A percentile compares a stretch with the other conserved stretches of the same genome.
phyloP scores from a whole-genome alignment of 2,329 filamentous ascomycete genomes.

The Cytospora leucostoma region DNA sequence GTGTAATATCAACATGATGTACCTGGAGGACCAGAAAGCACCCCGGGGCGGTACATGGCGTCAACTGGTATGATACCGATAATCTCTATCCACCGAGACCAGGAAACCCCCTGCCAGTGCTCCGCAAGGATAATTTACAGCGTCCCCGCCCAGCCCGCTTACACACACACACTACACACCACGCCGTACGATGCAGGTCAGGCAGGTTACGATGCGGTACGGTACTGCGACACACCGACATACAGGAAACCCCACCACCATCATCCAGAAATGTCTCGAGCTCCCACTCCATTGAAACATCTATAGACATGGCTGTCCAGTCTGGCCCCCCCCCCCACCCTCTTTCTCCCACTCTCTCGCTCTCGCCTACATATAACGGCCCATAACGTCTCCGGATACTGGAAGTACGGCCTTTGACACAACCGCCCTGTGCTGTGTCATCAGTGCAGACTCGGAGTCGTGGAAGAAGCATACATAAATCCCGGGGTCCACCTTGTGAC shows the following conservation, averaged over 20 bases:
- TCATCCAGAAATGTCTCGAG: constrained; percentile 18
- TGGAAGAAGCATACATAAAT: not conserved
- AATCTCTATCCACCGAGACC: not conserved
- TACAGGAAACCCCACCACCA: constrained; percentile 20
- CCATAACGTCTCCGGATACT: constrained; percentile 8
- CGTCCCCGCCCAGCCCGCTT: not conserved
- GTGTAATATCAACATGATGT: too few relatives aligned
- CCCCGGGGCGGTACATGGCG: not conserved
- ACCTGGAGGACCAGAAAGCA: not conserved
- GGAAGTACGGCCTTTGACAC: constrained; percentile 21
- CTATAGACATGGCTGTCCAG: constrained; percentile 20
- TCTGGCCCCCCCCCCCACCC: constrained; percentile 12
- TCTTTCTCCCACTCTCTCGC: not conserved
- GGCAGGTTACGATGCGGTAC: constrained; percentile 11
- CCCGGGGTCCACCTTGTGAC: constrained; percentile 19
- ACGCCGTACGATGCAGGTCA: constrained; percentile 6
- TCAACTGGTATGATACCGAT: not conserved
- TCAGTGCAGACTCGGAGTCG: constrained; percentile 4
- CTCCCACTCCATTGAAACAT: constrained; percentile 25
- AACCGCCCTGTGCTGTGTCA: constrained; percentile 21
- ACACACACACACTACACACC: not conserved
- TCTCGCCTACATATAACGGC: constrained; percentile 20
- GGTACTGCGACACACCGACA: constrained; percentile 18
- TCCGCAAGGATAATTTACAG: constrained; percentile 15
- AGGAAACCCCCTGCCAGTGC: constrained; percentile 9